Evolutionary conservation across 306 rosid genomes (phyloP).

Genomic region (Cucurbita argyrosperma): DNA sequence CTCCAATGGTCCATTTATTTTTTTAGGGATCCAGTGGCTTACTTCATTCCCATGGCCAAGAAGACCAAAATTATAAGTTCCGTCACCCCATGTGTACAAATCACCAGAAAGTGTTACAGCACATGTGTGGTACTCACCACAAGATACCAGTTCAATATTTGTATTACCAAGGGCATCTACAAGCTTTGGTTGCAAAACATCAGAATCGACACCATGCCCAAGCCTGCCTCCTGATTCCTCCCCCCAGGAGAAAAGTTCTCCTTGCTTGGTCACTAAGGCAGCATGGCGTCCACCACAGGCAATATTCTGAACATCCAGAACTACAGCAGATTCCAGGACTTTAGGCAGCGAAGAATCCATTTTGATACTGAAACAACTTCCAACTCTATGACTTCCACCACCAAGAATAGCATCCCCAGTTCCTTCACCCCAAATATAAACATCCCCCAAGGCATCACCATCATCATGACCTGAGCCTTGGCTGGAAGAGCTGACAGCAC

Average conservation of each 20-base stretch:
- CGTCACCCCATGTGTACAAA: slow-evolving; percentile 97
- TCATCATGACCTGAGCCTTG: slow-evolving; percentile 99
- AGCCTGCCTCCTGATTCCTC: slow-evolving; percentile 99
- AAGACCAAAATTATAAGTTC: slow-evolving; percentile 82
- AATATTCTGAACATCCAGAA: slow-evolving; percentile 83
- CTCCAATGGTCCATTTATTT: slow-evolving; percentile 88
- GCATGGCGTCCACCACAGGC: slow-evolving; percentile 96
- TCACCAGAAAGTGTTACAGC: slow-evolving; percentile 96
- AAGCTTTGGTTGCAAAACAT: slow-evolving; percentile 85
- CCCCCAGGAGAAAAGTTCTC: slow-evolving; percentile 96
- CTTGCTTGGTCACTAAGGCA: slow-evolving; percentile 90
- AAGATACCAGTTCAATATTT: slow-evolving; percentile 90
- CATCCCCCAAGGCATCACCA: slow-evolving; percentile 98
- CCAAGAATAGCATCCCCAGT: slow-evolving; percentile 91
- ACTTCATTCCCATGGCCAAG: slow-evolving; percentile 98
- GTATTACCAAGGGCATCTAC: slow-evolving; percentile 71
- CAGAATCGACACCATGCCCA: slow-evolving; percentile 97
- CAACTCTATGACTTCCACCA: slow-evolving; percentile 81
- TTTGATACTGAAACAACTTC: slow-evolving; percentile 48
- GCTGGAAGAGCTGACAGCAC: slow-evolving; percentile 98
- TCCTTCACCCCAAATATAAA: slow-evolving; percentile 96
- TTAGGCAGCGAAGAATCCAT: slow-evolving; percentile 82
- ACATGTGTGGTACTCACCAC: slow-evolving; percentile 98
- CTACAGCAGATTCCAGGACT: slow-evolving; percentile 87
- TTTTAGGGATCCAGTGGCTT: slow-evolving; percentile 96